Base-by-base conservation (phyloP, 2,329 filamentous ascomycete genomes). In the Cylindrodendrum hubeiense region DNA sequence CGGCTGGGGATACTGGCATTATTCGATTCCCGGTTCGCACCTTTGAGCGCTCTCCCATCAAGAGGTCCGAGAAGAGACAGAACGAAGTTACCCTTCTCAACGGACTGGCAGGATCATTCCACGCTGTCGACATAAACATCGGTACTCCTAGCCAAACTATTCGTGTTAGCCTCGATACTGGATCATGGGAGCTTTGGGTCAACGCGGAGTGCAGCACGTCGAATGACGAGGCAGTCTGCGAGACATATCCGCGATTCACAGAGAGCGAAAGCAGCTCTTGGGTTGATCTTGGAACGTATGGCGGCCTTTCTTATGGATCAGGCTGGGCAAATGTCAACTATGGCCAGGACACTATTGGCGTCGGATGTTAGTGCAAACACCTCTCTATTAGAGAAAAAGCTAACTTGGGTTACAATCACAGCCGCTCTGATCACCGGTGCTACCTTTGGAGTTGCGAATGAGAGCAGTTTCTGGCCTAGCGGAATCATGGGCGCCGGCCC, bases 121-220 rank as follows among this genome's bases (percentile, higher is more conserved):
- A 33, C 12, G 6, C 30, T 33, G 12, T 33, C 12, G 30, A 33
- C 12, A 63, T 79, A 26, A 50, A 62, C 12, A 66, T 79, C 47
- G 77, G 77, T 17, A 75, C 69, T 0, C 77, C 77, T 2, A 68
- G 67, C 17, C 76, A 79, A 56, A 65, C 54, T 8, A 72, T 77
- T 43, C 66, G 63, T 6, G 71, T 79, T 9, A 60, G 71, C 47
- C 67, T 79, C 24, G 76, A 79, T 53, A 79, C 78, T 3, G 76
- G 76, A 17, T 78, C 76, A 5, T 68, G 66, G 12, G 76, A 78
- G 58, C 69, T 77, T 8, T 79, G 77, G 78, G 77, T 79, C 13
- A 76, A 79, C 64, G 76, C 78, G 46, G 67, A 70, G 46, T 79
- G 78, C 60, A 55, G 59, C 33, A 71, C 64, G 28, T 19, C 19